Percentiles rank a stretch among this genome's conserved stretches.
These are phyloP conservation scores for Wakefieldia striispora DNA, from an alignment of 768 basidiomycete genomes.

Conservation along the genomic window DNA sequence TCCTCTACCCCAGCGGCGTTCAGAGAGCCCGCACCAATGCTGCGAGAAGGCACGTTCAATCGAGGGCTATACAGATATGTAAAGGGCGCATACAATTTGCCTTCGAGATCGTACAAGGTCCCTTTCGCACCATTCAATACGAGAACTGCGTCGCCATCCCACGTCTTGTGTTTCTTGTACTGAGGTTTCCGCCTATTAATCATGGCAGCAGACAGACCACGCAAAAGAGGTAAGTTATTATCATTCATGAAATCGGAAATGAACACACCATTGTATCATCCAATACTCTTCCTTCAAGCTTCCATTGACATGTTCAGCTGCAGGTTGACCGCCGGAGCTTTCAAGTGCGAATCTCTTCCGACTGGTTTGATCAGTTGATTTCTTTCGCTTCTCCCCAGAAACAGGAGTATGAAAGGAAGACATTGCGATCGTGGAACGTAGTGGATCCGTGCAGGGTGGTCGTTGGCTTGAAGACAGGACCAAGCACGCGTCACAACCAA, in stretches of 20 bases:
- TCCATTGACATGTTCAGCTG: constrained; percentile 12
- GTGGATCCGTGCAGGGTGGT: neutral
- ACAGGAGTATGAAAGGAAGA: constrained; percentile 14
- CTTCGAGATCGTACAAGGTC: constrained; percentile 59
- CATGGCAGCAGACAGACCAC: neutral
- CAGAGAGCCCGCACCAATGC: constrained; percentile 52
- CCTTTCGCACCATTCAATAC: constrained; percentile 46
- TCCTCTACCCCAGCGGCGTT: constrained; percentile 36
- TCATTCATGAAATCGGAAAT: neutral
- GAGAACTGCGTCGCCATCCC: constrained; percentile 82
- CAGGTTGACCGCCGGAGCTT: constrained; percentile 5
- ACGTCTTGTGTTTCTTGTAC: constrained; percentile 83
- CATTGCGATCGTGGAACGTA: constrained; percentile 17
- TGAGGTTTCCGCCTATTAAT: constrained; percentile 60
- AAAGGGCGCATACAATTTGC: constrained; percentile 52
- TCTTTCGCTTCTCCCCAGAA: constrained; percentile 32
- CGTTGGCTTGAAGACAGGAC: neutral
- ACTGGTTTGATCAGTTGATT: constrained; percentile 18
- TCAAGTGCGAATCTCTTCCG: constrained; percentile 32
- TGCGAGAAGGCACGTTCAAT: constrained; percentile 21
- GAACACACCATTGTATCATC: constrained; percentile 74
- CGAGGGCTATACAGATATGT: neutral
- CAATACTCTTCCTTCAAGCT: constrained; percentile 46
- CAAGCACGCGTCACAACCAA: constrained; percentile 4
- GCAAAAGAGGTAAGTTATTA: neutral